Conservation (phyloP, 192 early-diverging fungal species). For the Polychytrium aggregatum region DNA sequence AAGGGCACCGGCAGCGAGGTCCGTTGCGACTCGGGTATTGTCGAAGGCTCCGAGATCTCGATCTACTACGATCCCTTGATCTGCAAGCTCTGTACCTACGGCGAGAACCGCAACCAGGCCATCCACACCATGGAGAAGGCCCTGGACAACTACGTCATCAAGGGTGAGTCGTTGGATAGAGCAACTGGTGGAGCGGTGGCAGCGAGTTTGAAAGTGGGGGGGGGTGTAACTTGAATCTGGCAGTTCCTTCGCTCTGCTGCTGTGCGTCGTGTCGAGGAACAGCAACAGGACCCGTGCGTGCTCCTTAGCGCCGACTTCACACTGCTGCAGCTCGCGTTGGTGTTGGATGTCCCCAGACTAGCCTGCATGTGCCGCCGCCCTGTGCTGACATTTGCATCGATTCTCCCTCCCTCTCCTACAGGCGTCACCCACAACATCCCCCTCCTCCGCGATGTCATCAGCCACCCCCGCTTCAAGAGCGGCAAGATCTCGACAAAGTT, state of each 20-base stretch:
- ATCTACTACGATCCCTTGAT: conserved; percentile 96
- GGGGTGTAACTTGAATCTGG: too few species aligned
- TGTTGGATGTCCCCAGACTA: too few species aligned
- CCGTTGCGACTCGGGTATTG: conserved; percentile 87
- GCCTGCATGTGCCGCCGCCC: too few species aligned
- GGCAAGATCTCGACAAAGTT: conserved; percentile 80
- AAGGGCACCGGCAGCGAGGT: conserved; percentile 39
- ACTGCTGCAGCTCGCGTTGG: too few species aligned
- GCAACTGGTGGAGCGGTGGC: too few species aligned
- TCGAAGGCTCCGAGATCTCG: conserved; percentile 85
- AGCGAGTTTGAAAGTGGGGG: too few species aligned
- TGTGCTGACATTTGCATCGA: too few species aligned
- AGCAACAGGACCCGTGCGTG: too few species aligned
- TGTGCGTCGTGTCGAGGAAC: too few species aligned
- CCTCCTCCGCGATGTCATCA: conserved; percentile 75
- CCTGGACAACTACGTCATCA: conserved; percentile 83
- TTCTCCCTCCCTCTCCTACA: too few species aligned
- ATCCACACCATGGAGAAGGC: conserved; percentile 69
- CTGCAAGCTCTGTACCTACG: conserved; percentile 87
- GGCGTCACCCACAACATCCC: conserved; percentile 91
- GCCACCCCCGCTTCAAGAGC: conserved; percentile 52
- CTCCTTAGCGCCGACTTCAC: too few species aligned
- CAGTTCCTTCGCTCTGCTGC: too few species aligned
- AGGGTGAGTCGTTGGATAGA: conserved; percentile 49
- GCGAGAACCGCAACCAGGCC: conserved; percentile 59